A percentile compares a stretch with the other conserved stretches of the same genome.
Conservation (phyloP, 257 asterid species). For the Phtheirospermum japonicum region DNA sequence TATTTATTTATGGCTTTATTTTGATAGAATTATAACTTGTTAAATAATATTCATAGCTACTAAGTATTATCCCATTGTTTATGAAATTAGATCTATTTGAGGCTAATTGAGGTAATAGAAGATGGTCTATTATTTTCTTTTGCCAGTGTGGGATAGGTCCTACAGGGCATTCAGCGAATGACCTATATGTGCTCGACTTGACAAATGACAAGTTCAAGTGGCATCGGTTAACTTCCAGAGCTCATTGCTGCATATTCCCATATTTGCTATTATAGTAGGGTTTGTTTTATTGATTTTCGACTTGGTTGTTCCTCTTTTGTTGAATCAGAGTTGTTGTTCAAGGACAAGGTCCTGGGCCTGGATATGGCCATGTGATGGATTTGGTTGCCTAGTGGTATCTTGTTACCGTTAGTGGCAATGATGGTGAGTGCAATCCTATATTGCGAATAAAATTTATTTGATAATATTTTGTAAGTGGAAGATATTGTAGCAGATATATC, state of each 20-base stretch:
- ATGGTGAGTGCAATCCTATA: constrained; percentile 54
- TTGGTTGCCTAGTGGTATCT: constrained; percentile 96
- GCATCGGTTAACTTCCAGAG: constrained; percentile 71
- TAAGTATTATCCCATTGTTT: no score
- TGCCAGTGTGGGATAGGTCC: constrained; percentile 99
- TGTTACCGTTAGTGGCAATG: constrained; percentile 89
- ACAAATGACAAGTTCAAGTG: constrained; percentile 91
- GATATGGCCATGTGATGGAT: constrained; percentile 98
- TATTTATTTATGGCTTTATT: no score
- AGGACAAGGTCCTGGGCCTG: constrained; percentile 98
- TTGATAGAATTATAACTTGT: no score
- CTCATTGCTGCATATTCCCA: constrained; percentile 18
- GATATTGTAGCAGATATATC: background rate
- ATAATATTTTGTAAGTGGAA: constrained; percentile 8
- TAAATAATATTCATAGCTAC: no score
- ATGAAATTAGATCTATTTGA: no score
- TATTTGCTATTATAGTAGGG: constrained; percentile 12
- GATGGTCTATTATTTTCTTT: constrained; percentile 26
- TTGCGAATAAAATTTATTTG: constrained; percentile 15
- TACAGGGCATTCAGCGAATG: constrained; percentile 98
- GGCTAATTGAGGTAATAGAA: no score
- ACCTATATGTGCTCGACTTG: constrained; percentile 86
- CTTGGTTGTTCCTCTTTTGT: constrained; percentile 29
- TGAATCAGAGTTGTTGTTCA: constrained; percentile 87
- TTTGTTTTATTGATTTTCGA: constrained; percentile 30